Evolutionary conservation across 1,284 basidiomycete genomes (phyloP).

Genomic region (Megacollybia platyphylla): DNA sequence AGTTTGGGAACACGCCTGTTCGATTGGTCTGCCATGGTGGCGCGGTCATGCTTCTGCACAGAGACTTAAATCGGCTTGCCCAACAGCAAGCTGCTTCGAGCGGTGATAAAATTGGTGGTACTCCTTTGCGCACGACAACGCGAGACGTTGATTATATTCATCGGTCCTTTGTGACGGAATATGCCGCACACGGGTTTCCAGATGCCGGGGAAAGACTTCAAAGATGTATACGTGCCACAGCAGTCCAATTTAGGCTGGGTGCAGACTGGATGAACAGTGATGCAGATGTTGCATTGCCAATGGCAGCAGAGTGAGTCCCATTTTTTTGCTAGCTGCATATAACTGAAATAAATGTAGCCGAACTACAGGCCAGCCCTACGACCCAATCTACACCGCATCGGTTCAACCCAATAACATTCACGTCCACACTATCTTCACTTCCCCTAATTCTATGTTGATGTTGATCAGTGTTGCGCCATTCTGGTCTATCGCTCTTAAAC

Average conservation of each 20-base stretch:
- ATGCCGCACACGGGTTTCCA: conserved; percentile 26
- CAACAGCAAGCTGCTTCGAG: conserved; percentile 14
- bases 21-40: conserved; percentile 56
- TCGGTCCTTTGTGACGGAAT: conserved; percentile 44
- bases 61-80: conserved; percentile 22
- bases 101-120: conserved; percentile 1
- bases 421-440: conserved; percentile 43
- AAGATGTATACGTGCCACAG: conserved; percentile 43
- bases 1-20: conserved; percentile 31
- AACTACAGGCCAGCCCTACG: conserved; percentile 25
- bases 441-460: conserved; percentile 29
- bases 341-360: not conserved
- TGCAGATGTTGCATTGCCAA: conserved; percentile 52
- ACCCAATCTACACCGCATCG: conserved; percentile 46
- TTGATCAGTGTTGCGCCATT: conserved; percentile 51
- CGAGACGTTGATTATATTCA: conserved; percentile 55
- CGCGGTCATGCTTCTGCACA: conserved; percentile 55
- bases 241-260: conserved; percentile 35
- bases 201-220: conserved; percentile 40
- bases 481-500: conserved; percentile 58
- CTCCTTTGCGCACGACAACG: conserved; percentile 30
- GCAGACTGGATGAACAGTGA: conserved; percentile 65
- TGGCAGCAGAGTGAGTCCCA: conserved; percentile 41
- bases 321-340: not conserved
- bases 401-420: conserved; percentile 32